Base-by-base conservation (phyloP, 129 eudicot species). In the Pittosporum tobira region DNA sequence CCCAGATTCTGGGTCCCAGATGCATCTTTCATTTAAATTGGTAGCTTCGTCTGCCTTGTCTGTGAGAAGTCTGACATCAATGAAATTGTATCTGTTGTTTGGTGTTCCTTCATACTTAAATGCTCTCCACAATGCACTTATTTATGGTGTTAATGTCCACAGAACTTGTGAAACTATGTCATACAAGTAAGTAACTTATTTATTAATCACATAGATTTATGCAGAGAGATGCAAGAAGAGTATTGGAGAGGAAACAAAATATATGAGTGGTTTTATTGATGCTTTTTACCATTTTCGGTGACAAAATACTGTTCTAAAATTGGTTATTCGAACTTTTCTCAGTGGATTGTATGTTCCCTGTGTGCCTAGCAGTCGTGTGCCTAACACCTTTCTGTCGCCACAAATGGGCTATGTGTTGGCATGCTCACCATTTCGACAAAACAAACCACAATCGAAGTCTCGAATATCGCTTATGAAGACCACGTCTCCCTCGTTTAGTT, bases 301-400 rank as follows among this genome's bases (percentile, higher is more conserved):
- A 10, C 22, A 43, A 57, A 11, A 18, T 44, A 5, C 12, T 2
- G n/a, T 31, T 28, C 25, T 56, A 18, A 25, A 18, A 25, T 55
- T 38, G 1, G n/a, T 1, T 36, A 15, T 20, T 40, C 48, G 62
- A 30, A 51, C 15, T 67, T 54, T 65, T 48, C 61, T 42, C 87
- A 81, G 95, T 80, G 80, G 77, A 58, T 57, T 65, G 14, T 75
- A 75, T 22, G 67, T 68, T 65, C 62, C 71, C 62, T 67, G 31
- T 42, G 27, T 68, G 21, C 49, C 69, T 51, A 55, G 57, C 65
- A 67, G 25, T 71, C 51, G 37, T 29, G 36, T 66, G 55, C 71
- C 75, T 48, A 65, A 51, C 67, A 74, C 51, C 44, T 40, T 38
- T 43, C 20, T 29, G 0, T 28, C 65, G 11, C 62, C 63, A 40